Conservation (phyloP, 345 rosid genomes). For the Eutrema heterophyllum region DNA sequence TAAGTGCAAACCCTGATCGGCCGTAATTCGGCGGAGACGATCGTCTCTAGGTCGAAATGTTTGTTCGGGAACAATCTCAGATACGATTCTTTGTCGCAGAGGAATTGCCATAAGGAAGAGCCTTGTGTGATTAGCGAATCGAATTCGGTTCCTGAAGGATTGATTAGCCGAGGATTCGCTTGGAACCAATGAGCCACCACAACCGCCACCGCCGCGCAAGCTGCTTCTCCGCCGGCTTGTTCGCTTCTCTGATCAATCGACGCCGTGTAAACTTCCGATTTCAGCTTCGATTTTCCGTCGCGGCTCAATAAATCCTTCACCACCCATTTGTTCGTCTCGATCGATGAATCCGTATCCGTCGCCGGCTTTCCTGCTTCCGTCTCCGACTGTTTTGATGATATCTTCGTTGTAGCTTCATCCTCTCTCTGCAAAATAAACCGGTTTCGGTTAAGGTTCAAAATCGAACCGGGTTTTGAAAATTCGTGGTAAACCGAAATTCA, state of each 20-base stretch:
- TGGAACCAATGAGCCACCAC: slow-evolving; percentile 34
- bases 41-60: slow-evolving; percentile 31
- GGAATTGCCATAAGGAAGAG: slow-evolving; percentile 28
- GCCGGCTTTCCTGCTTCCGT: slow-evolving; percentile 6
- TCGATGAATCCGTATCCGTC: neutral
- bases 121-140: slow-evolving; percentile 31
- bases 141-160: slow-evolving; percentile 22
- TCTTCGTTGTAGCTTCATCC: slow-evolving; percentile 9
- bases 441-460: neutral
- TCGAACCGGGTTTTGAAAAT: neutral
- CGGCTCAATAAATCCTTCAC: slow-evolving; percentile 25
- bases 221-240: slow-evolving; percentile 35
- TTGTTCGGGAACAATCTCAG: slow-evolving; percentile 22
- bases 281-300: slow-evolving; percentile 25
- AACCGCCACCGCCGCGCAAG: slow-evolving; percentile 29
- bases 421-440: slow-evolving; percentile 19
- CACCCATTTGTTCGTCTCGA: slow-evolving; percentile 24
- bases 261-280: slow-evolving; percentile 24
- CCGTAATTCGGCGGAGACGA: slow-evolving; percentile 19
- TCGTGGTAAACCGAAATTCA: neutral
- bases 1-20: slow-evolving; percentile 32
- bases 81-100: slow-evolving; percentile 20
- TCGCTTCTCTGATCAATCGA: slow-evolving; percentile 34
- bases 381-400: neutral
- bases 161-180: slow-evolving; percentile 1